Conservation (phyloP, 306 rosid species). For the Vigna mungo region DNA sequence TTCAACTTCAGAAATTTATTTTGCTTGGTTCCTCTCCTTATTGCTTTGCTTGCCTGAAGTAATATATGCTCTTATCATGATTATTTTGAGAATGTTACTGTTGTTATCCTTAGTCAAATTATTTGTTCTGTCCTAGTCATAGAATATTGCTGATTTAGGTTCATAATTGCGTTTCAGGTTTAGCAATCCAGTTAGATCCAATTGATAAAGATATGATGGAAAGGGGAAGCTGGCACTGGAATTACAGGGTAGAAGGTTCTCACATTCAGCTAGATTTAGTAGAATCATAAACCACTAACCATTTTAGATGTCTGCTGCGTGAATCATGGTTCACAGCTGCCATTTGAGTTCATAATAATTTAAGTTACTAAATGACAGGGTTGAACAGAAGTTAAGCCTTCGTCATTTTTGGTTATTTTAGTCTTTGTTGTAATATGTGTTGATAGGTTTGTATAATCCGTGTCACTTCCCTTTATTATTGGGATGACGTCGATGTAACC, state of each 20-base stretch:
- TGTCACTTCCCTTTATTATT: conserved; percentile 10
- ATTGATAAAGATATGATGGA: conserved; percentile 67
- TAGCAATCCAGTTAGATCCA: conserved; percentile 57
- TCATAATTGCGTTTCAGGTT: conserved; percentile 56
- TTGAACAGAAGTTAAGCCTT: conserved; percentile 77
- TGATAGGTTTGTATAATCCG: conserved; percentile 37
- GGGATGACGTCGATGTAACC: conserved; percentile 41
- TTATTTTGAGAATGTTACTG: conserved; percentile 26
- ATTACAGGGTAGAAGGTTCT: conserved; percentile 69
- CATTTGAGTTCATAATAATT: conserved; percentile 49
- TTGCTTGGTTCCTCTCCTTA: conserved; percentile 13
- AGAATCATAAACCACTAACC: conserved; percentile 53
- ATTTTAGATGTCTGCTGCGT: conserved; percentile 54
- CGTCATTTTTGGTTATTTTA: conserved; percentile 28
- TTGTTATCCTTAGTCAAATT: conserved; percentile 6
- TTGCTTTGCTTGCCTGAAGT: conserved; percentile 2
- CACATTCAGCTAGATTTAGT: conserved; percentile 71
- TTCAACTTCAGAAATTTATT: conserved; percentile 31
- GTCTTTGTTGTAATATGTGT: conserved; percentile 23
- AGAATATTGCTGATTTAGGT: conserved; percentile 23
- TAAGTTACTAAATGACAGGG: conserved; percentile 52
- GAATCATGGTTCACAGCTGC: conserved; percentile 88
- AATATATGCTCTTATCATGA: conserved; percentile 9
- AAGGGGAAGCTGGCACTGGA: conserved; percentile 91
- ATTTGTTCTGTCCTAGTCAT: conserved; percentile 13